Conservation (phyloP, 345 rosid species). For the Salix caprea region DNA sequence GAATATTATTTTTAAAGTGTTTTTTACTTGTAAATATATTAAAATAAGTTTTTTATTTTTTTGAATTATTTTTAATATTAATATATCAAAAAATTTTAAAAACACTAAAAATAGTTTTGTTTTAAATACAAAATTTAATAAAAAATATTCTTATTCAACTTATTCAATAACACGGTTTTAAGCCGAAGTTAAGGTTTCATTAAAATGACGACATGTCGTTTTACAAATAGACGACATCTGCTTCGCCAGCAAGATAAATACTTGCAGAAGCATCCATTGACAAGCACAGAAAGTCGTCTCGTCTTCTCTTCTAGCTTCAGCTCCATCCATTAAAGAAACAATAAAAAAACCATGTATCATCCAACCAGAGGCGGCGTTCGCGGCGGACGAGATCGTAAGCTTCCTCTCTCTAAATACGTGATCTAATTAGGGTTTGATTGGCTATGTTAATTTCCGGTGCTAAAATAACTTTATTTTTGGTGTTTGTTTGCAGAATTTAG, state of each 20-base stretch:
- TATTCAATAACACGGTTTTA: too few relatives aligned
- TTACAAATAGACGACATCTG: too few relatives aligned
- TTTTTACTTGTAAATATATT: too few relatives aligned
- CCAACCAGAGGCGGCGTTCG: slow-evolving; percentile 99
- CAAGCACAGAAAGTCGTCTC: not conserved
- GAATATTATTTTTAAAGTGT: too few relatives aligned
- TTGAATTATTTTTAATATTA: too few relatives aligned
- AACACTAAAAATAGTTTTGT: too few relatives aligned
- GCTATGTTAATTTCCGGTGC: not conserved
- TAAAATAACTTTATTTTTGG: not conserved
- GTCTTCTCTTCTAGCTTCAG: not conserved
- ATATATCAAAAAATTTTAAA: too few relatives aligned
- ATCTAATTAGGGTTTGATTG: not conserved
- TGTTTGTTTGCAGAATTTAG: not conserved
- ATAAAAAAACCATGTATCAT: slow-evolving; percentile 65
- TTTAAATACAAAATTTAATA: too few relatives aligned
- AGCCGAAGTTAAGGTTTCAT: too few relatives aligned
- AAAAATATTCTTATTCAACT: too few relatives aligned
- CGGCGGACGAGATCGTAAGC: slow-evolving; percentile 95
- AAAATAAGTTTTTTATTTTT: too few relatives aligned
- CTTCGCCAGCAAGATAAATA: not conserved
- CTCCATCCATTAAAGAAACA: not conserved
- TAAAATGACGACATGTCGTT: too few relatives aligned
- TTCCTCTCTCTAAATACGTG: not conserved
- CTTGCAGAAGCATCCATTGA: not conserved